Evolutionary conservation across 345 rosid species (phyloP), one percentile per base, ranked within the genome.

Genomic region (Cardamine occulta): DNA sequence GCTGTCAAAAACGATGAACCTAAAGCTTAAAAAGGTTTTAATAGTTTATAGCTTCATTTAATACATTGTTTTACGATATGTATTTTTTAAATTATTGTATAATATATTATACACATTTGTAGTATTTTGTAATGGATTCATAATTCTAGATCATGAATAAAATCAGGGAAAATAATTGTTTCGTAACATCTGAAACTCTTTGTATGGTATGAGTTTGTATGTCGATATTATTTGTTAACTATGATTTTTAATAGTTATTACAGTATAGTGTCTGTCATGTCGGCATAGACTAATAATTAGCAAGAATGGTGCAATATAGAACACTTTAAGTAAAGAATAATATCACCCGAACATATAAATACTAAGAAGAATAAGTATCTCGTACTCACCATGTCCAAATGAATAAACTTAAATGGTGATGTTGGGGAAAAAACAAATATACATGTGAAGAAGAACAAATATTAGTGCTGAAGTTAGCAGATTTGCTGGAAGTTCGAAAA

Each of bases 111-210:
- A 32, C 34, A 24, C 40, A 40, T 72, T 66, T 73, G 74, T 66
- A 70, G 42, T 37, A 60, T 3, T 49, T 39, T 14, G 60, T 32
- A 29, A 72, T 78, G 58, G 65, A 72, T 73, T 74, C 66, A 68
- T 67, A 61, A 21, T 73, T 67, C 65, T 61, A 67, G 47, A 66
- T 73, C 78, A 73, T 62, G 65, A 73, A 73, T 73, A 73, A 78
- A 72, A 45, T 17, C 57, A 37, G 42, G 62, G 24, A 21, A 53
- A 6, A 29, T 44, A 12, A 2, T 26, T 71, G 42, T 47, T 64
- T 35, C 7, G 37, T 56, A 45, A 34, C 34, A 75, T 60, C 28
- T 52, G 10, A 69, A 23, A 32, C 58, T 76, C 64, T 68, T 61
- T 37, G 14, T 68, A 17, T 62, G 35, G 63, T 53, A 75, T 39